Conservation (phyloP, 768 basidiomycete species). For the Naganishia kalamii region DNA sequence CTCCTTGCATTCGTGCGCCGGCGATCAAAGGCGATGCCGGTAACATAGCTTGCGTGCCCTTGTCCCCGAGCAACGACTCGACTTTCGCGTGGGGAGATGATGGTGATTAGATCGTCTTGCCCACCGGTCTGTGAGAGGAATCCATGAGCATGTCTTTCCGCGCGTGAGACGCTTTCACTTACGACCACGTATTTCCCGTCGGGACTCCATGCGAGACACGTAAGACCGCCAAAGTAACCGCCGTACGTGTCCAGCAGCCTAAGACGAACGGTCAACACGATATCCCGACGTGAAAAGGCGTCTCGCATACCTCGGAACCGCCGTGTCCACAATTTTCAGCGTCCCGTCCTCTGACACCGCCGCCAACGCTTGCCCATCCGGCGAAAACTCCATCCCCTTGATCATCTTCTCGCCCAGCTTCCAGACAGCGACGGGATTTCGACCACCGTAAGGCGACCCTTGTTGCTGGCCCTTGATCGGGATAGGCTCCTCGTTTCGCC, state of each 20-base stretch:
- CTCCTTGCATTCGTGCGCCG: slow-evolving; percentile 77
- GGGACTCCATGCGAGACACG: slow-evolving; percentile 77
- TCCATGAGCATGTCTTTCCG: neutral
- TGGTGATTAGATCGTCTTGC: slow-evolving; percentile 90
- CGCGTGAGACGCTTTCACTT: slow-evolving; percentile 11
- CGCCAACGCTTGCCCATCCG: slow-evolving; percentile 83
- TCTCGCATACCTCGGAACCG: slow-evolving; percentile 61
- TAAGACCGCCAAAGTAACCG: slow-evolving; percentile 88
- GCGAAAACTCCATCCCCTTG: slow-evolving; percentile 84
- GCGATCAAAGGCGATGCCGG: slow-evolving; percentile 83
- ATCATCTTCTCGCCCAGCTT: slow-evolving; percentile 33
- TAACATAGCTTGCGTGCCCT: slow-evolving; percentile 92
- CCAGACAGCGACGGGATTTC: slow-evolving; percentile 43
- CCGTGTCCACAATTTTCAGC: slow-evolving; percentile 78
- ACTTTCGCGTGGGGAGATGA: slow-evolving; percentile 91
- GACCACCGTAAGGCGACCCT: slow-evolving; percentile 36
- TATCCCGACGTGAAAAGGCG: neutral
- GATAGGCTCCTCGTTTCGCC: slow-evolving; percentile 43
- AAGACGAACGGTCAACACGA: neutral
- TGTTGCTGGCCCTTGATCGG: slow-evolving; percentile 20
- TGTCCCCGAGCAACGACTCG: slow-evolving; percentile 92
- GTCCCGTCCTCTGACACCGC: slow-evolving; percentile 89
- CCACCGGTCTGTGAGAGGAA: slow-evolving; percentile 73
- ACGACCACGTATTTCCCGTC: slow-evolving; percentile 89
- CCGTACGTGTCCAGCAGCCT: slow-evolving; percentile 91